Conservation (phyloP, 345 rosid species). For the Iberis pinnata region DNA sequence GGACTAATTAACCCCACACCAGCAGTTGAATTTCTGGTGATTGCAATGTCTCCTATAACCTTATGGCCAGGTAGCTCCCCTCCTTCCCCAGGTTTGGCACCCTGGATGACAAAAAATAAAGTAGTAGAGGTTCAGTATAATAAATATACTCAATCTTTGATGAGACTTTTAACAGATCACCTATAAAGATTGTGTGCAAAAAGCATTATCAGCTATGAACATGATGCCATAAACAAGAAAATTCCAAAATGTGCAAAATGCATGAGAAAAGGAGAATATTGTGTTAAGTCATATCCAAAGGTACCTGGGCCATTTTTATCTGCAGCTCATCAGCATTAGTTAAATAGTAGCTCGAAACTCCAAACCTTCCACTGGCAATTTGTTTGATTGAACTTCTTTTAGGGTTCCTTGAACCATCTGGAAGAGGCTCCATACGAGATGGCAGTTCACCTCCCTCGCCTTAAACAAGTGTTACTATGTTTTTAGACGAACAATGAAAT, state of each 20-base stretch:
- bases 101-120: constrained; percentile 41
- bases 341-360: constrained; percentile 99
- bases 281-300: not conserved
- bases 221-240: constrained; percentile 41
- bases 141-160: not conserved
- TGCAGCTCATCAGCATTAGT: constrained; percentile 97
- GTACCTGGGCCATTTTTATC: constrained; percentile 99
- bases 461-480: constrained; percentile 19
- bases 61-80: constrained; percentile 99
- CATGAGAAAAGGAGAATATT: constrained; percentile 23
- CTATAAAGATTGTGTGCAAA: constrained; percentile 41
- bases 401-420: constrained; percentile 87
- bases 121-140: constrained; percentile 2
- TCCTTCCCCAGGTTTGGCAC: constrained; percentile 99
- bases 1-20: constrained; percentile 99
- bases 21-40: constrained; percentile 92
- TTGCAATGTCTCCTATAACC: constrained; percentile 96
- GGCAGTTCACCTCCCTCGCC: constrained; percentile 99
- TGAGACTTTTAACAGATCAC: constrained; percentile 29
- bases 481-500: not conserved
- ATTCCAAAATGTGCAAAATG: constrained; percentile 35
- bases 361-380: constrained; percentile 99
- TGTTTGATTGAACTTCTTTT: constrained; percentile 97
- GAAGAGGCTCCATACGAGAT: constrained; percentile 87
- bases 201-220: constrained; percentile 34